phyloP scores from a whole-genome alignment of 257 asterid genomes.

The Solanum sparsipilum region DNA sequence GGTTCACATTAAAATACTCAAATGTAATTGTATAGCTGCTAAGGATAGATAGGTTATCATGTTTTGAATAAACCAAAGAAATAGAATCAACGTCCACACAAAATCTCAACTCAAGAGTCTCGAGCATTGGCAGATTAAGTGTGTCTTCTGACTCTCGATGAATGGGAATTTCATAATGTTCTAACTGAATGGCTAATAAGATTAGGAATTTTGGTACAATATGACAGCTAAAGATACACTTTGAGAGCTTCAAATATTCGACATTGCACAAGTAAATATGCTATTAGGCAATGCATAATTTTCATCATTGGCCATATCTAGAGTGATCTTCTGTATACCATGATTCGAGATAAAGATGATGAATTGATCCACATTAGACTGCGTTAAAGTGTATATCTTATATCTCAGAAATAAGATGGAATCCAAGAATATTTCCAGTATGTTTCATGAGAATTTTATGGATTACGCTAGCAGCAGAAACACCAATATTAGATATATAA shows the following conservation, averaged over 20 bases:
- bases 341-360: neutral
- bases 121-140: too few relatives aligned
- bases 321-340: neutral
- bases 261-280: neutral
- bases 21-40: too few relatives aligned
- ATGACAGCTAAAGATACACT: neutral
- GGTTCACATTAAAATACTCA: too few relatives aligned
- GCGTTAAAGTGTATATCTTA: neutral
- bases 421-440: neutral
- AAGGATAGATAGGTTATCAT: too few relatives aligned
- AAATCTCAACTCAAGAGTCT: too few relatives aligned
- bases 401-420: neutral
- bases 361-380: neutral
- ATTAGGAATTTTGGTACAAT: neutral
- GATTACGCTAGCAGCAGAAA: neutral
- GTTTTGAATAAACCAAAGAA: too few relatives aligned
- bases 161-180: neutral
- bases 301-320: neutral
- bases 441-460: neutral
- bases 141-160: neutral
- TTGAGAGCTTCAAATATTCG: neutral
- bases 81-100: too few relatives aligned
- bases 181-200: neutral
- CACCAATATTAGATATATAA: neutral
- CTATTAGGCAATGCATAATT: neutral